A percentile compares a stretch with the other conserved stretches of the same genome.
Evolutionary conservation across 2,329 filamentous ascomycete species (phyloP).

Genomic region (Lasiodiplodia hormozganensis): DNA sequence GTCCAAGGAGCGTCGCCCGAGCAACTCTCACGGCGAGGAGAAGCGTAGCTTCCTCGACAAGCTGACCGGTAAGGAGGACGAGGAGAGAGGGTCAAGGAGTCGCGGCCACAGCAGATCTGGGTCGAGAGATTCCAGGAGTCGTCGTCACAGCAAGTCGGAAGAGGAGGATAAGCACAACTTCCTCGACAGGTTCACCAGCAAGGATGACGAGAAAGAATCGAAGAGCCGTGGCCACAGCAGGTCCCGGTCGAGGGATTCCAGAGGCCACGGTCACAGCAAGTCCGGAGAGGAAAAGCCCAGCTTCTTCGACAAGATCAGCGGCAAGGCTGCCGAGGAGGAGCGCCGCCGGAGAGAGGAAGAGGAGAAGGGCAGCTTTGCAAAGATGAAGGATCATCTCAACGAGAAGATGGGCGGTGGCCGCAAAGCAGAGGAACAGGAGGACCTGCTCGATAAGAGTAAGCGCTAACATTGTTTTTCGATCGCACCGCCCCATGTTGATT

Average conservation of each 20-base stretch:
- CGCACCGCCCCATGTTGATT: constrained; percentile 7
- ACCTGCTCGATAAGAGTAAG: constrained; percentile 29
- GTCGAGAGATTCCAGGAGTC: constrained; percentile 16
- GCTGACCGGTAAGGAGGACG: constrained; percentile 13
- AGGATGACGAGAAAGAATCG: constrained; percentile 15
- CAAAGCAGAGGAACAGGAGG: constrained; percentile 27
- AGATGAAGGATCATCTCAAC: constrained; percentile 27
- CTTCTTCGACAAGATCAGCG: constrained; percentile 29
- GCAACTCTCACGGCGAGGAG: neutral
- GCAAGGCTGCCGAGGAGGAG: constrained; percentile 26
- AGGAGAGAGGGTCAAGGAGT: constrained; percentile 9
- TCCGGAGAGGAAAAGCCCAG: constrained; percentile 22
- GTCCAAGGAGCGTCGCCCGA: constrained; percentile 17
- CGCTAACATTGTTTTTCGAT: neutral
- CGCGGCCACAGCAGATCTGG: constrained; percentile 20
- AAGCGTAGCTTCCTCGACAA: constrained; percentile 21
- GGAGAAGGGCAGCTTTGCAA: constrained; percentile 15
- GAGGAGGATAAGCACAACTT: constrained; percentile 8
- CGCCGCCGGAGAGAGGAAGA: constrained; percentile 22
- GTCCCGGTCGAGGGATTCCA: neutral
- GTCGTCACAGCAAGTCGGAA: constrained; percentile 8
- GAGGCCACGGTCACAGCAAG: constrained; percentile 13
- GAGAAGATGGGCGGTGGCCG: constrained; percentile 24
- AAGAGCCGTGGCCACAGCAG: constrained; percentile 11
- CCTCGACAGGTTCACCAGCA: constrained; percentile 9